Evolutionary conservation across 78 protist genomes (phyloP).

Genomic region (Bigelowiella natans): DNA sequence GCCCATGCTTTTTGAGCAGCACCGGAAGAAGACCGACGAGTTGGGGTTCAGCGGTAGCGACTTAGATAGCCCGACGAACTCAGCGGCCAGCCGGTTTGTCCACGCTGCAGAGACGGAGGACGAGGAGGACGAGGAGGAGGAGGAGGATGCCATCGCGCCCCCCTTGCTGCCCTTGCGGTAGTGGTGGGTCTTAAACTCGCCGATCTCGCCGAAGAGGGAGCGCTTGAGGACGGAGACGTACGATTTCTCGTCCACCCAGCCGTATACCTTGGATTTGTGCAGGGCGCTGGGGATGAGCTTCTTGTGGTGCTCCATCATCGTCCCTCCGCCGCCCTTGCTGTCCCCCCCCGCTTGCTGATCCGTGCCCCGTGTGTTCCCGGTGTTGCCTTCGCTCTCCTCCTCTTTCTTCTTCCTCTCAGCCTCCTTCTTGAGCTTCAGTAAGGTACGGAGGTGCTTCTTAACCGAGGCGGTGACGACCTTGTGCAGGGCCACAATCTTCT

Average conservation of each 20-base stretch:
- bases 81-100: background rate
- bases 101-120: background rate
- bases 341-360: too few relatives aligned
- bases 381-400: too few relatives aligned
- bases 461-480: background rate
- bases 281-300: background rate
- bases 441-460: background rate
- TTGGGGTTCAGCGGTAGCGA: background rate
- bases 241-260: background rate
- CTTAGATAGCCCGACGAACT: background rate
- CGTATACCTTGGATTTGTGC: background rate
- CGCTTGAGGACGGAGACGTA: background rate
- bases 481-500: background rate
- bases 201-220: background rate
- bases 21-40: constrained; percentile 3
- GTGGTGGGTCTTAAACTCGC: background rate
- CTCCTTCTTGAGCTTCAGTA: too few relatives aligned
- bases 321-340: background rate
- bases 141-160: too few relatives aligned
- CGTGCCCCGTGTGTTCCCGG: too few relatives aligned
- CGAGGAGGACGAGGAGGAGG: too few relatives aligned
- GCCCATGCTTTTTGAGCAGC: background rate
- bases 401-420: too few relatives aligned
- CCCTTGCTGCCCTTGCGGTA: background rate
- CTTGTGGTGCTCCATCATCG: background rate